Percentiles rank a stretch among this genome's conserved stretches.
Conservation (phyloP, 2,329 filamentous ascomycete genomes). For the Fusarium sp. region DNA sequence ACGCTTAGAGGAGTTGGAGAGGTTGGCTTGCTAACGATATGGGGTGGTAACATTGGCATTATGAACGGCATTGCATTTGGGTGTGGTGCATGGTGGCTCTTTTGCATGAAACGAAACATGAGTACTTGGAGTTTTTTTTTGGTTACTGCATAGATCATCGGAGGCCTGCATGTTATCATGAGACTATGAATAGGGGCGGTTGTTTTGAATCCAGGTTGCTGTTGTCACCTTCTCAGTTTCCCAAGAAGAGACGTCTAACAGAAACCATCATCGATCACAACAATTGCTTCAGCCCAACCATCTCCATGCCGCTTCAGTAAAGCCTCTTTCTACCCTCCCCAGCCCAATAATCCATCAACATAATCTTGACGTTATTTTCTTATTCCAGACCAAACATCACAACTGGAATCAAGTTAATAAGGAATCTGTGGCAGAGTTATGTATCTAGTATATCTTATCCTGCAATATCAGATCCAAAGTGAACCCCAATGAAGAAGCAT, state of each 20-base stretch:
- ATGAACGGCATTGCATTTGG: not conserved
- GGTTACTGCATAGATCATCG: not conserved
- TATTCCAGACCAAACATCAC: fast-evolving
- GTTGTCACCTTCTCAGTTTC: not conserved
- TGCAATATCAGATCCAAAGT: not conserved
- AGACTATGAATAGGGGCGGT: not conserved
- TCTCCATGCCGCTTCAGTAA: not conserved
- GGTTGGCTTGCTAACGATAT: not conserved
- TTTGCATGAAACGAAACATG: constrained; percentile 1
- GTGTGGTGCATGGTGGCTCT: not conserved
- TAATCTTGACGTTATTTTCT: not conserved
- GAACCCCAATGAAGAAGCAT: not conserved
- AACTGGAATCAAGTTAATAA: not conserved
- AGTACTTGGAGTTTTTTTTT: not conserved
- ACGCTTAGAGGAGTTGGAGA: not conserved
- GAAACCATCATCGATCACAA: not conserved
- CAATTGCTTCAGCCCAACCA: not conserved
- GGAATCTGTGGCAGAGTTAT: not conserved
- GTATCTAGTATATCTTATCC: not conserved
- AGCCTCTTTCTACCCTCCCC: not conserved
- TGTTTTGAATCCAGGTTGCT: not conserved
- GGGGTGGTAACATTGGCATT: not conserved
- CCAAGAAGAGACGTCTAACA: not conserved
- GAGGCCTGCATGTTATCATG: not conserved
- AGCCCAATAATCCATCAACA: not conserved